Evolutionary conservation across 805 yeast species (phyloP), one percentile per base, ranked within the genome.

Genomic region (Teunomyces panamensis): DNA sequence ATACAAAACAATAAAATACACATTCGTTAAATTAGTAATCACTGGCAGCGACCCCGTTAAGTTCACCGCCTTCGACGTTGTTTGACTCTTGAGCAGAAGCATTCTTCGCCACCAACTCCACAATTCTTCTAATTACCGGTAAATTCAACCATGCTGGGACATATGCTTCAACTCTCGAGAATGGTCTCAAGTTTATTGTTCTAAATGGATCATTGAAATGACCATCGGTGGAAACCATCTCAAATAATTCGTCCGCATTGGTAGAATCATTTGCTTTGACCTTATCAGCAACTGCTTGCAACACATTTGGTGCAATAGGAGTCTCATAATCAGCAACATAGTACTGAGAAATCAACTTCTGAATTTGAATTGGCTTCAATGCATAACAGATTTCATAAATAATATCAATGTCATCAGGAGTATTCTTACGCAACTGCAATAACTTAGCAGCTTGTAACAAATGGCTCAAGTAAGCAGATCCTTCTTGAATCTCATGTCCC

Each of bases 301-400:
- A 77, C 45, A 91, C 89, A 47, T 83, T 86, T 36, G 88, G 84
- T 11, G 92, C 84, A 51, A 92, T 84, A 39, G 98, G 97, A 2
- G 89, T 80, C 71, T 94, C 99, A 63, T 92, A 94, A 62, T 92
- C 98, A 8, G 97, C 96, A 54, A 86, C 87, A 53, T 83, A 83
- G 63, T 95, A 94, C 64, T 88, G 95, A 11, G 92, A 78, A 54
- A 94, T 84, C 63, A 94, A 75, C 68, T 89, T 89, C 73, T 94
- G 98, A 57, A 94, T 84, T 75, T 94, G 99, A n/a, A 87, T 83
- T 24, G 99, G 97, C 60, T 86, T 87, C 72, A 94, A 79, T 10
- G 92, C 85, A 75, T 91, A 87, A 73, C 99, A 94, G 57, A 94
- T 90, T 61, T 94, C 98, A 71, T 88, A 89, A 54, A 94, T 84